Base-by-base conservation (phyloP, 768 basidiomycete genomes). In the Kwoniella dejecticola region DNA sequence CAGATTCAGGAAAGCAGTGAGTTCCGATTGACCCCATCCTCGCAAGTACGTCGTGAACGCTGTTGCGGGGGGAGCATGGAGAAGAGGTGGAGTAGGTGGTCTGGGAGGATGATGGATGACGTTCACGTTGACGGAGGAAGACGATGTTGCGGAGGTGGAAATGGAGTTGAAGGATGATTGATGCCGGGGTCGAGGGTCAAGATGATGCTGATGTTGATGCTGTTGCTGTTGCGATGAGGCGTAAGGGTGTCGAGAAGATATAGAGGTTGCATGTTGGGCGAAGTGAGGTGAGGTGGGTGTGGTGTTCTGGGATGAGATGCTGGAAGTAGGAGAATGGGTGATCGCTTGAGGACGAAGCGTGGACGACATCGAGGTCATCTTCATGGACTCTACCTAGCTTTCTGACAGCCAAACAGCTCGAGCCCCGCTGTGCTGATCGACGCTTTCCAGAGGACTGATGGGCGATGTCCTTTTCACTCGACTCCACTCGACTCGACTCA, bases 1-100 rank as follows among this genome's bases (percentile, higher is more conserved):
- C 17, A 90, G 86, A 0, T 82, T 70, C 31, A 99, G 83, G 89
- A 94, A 99, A 47, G 82, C 81, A 1, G 87, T 86, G 44, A 82
- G 77, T 27, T 80, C 72, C 8, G 62, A 49, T 42, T 76, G 70
- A 17, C 66, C 62, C 81, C 82, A 81, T 17, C 61, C 46, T 19
- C 62, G 46, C 8, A 81, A 69, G 52, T 77, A 70, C 1, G 68
- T 57, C 15, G 71, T 65, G 66, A 76, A 77, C 10, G 76, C 31
- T 13, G 56, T 60, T 15, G 59, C 27, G 10, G 60, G 36, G 4
- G 75, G 68, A 8, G 72, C 57, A 21, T 60, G 70, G 23, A 68
- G 57, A 11, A 76, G 55, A 4, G 74, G 68, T 4, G 74, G 74
- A 0, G 72, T 69, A 23, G 72, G 50, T 12, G 72, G 59, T 46